Evolutionary conservation across 2,329 filamentous ascomycete species (phyloP).

Genomic region (Xylariaceae sp.): DNA sequence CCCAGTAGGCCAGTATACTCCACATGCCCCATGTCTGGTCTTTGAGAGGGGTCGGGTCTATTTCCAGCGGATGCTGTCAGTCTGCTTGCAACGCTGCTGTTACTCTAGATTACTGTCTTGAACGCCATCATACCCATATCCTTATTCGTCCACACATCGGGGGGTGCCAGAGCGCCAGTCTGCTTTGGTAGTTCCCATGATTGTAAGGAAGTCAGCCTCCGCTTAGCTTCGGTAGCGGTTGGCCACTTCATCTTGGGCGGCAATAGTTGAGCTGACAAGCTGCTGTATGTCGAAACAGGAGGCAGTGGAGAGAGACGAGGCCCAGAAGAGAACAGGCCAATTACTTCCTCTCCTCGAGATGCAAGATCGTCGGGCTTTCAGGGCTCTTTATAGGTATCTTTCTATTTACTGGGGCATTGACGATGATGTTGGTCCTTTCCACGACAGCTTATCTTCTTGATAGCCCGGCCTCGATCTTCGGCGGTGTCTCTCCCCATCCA

Average conservation of each 20-base stretch:
- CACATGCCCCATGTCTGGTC: conserved; percentile 35
- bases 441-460: too few relatives aligned
- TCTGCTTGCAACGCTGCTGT: conserved; percentile 15
- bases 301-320: too few relatives aligned
- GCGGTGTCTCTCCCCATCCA: too few relatives aligned
- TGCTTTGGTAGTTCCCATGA: conserved; percentile 46
- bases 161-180: conserved; percentile 40
- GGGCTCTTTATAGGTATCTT: too few relatives aligned
- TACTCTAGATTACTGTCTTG: conserved; percentile 7
- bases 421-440: too few relatives aligned
- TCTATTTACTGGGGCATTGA: too few relatives aligned
- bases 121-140: conserved; percentile 28
- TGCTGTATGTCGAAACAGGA: not conserved
- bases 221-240: conserved; percentile 28
- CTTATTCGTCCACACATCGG: conserved; percentile 37
- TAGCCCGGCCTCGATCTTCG: too few relatives aligned
- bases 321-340: too few relatives aligned
- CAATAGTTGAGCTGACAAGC: not conserved
- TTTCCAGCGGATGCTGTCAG: too few relatives aligned
- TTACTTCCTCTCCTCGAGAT: too few relatives aligned
- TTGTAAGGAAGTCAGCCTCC: conserved; percentile 35
- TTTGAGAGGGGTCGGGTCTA: conserved; percentile 33
- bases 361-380: too few relatives aligned
- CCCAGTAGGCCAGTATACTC: conserved; percentile 34
- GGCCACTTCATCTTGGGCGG: conserved; percentile 19